Percentiles rank a stretch among this genome's conserved stretches.
phyloP scores from a whole-genome alignment of 768 basidiomycete species.

The Kwoniella sp. region DNA sequence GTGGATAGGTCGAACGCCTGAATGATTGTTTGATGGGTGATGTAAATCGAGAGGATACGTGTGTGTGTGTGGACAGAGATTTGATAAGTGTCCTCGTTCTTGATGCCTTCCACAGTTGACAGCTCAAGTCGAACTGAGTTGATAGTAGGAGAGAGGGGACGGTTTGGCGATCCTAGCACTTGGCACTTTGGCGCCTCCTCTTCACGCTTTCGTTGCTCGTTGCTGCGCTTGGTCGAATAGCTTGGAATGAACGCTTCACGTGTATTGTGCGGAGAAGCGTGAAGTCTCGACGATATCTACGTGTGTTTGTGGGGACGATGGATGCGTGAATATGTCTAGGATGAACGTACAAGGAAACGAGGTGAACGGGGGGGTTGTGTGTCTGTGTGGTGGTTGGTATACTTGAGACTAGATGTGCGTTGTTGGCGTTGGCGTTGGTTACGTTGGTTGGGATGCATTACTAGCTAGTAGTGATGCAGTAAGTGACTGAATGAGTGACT shows the following conservation, averaged over 20 bases:
- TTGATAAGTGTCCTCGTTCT: too few species aligned
- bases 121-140: not conserved
- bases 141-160: too few species aligned
- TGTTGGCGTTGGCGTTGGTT: not conserved
- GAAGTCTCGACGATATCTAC: not conserved
- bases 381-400: not conserved
- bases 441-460: not conserved
- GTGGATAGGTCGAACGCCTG: not conserved
- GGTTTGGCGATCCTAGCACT: not conserved
- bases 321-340: slow-evolving; percentile 1
- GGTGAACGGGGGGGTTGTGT: not conserved
- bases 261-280: too few species aligned
- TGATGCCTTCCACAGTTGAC: not conserved
- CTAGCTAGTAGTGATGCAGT: too few species aligned
- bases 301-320: not conserved
- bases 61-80: too few species aligned
- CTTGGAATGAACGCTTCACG: too few species aligned
- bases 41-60: not conserved
- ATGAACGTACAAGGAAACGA: not conserved
- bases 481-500: too few species aligned
- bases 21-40: not conserved
- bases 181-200: too few species aligned
- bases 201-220: too few species aligned
- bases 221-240: too few species aligned
- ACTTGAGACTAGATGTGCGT: not conserved